Base-by-base conservation (phyloP, 2,329 filamentous ascomycete genomes). In the Eutypella sp. region DNA sequence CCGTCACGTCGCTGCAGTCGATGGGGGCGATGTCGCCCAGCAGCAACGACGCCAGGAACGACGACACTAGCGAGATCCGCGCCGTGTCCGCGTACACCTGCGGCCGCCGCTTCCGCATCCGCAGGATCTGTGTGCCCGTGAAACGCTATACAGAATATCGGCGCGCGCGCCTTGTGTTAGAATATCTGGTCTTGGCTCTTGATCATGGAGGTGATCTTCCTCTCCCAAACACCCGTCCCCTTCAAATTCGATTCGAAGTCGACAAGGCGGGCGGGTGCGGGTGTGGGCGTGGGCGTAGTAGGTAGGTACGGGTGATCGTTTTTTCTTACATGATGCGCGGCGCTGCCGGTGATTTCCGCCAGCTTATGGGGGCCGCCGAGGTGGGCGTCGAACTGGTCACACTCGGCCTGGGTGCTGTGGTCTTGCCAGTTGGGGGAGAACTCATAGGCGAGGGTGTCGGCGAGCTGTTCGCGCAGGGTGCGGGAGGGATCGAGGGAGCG, bases 401-500 rank as follows among this genome's bases (percentile, higher is more conserved):
- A 96, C 69, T 99, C 88, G 54, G 76, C 76, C 70, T 96, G 90
- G 2, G 93, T 97, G 69, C 90, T 96, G 50, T 91, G 86, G 66
- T 99, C 93, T 70, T 97, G 93, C 93, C 93, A 99, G 66, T 97
- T 99, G 7, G 93, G 93, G 54, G 89, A 90, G 69, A 84, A 91
- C 4, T 87, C 84, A 65, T 95, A 86, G 15, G 90, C 87, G 61
- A 97, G 88, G 0, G 85, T 87, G 3, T 69, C 71, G 9, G 72
- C 67, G 22, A 97, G 72, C 69, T 95, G 90, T 49, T 87, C 82
- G 41, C 87, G 76, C 40, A 97, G 71, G 1, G 76, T 69, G 62
- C 78, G 79, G 18, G 68, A 68, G 3, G 76, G 62, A 54, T 88
- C 75, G 37, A 97, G 70, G 11, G 59, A 70, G 4, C 64, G 69